Evolutionary conservation across 2,329 filamentous ascomycete genomes (phyloP), one percentile per base, ranked within the genome.

Genomic region (Botrytis fragariae): DNA sequence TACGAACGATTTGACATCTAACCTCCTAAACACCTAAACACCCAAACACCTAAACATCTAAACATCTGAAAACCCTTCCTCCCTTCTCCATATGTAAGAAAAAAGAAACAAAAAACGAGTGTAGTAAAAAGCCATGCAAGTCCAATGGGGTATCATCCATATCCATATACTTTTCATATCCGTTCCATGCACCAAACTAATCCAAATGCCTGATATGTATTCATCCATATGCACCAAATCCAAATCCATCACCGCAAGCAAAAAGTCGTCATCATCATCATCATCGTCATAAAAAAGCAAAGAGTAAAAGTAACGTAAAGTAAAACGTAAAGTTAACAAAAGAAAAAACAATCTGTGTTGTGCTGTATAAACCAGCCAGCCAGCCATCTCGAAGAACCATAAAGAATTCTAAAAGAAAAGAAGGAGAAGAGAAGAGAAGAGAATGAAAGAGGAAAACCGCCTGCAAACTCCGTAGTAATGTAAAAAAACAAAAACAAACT

Each of bases 101-200:
- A 18, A n/a, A 42, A 3, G 42, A 29, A 42, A 10, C 57, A 29
- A n/a, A 63, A 25, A 57, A 42, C 9, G n/a, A 32, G 54, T 42
- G 35, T 29, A 32, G 48, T 39, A 16, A 54, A 67, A 68, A 54
- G 45, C 14, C 32, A 67, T 25, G 64, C 25, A 29, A 67, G 64
- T 16, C 64, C 25, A 68, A 18, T 42, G n/a, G 35, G 48, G 65
- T 57, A 69, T 69, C 65, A 42, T 69, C n/a, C 37, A 67, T 54
- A 42, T 68, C 16, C 45, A 68, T 39, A 14, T 54, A n/a, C 45
- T 39, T n/a, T 51, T 48, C 22, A 37, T 37, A 35, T 35, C 12
- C 35, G 7, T 39, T 62, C 22, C 60, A 62, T n/a, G 64, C 35
- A 39, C 64, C 64, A 68, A 57, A 39, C 64, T 35, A 68, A 57